Conservation (phyloP, 495 filamentous ascomycete genomes). For the Penicillium paxilli region DNA sequence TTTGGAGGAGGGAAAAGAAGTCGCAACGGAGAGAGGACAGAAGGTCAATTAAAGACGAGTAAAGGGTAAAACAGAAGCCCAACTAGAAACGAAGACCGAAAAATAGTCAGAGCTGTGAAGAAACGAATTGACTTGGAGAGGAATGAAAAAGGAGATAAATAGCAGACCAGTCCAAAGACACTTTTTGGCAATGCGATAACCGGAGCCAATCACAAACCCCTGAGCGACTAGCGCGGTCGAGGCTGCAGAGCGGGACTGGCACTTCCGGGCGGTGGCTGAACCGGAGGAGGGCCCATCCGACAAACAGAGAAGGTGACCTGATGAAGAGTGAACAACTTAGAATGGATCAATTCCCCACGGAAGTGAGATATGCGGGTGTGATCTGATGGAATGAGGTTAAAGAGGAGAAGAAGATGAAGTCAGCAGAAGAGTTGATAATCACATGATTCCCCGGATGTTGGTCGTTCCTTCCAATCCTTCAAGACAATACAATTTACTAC, state of each 20-base stretch:
- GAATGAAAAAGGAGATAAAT: background rate
- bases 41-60: constrained; percentile 9
- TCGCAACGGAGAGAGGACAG: constrained; percentile 8
- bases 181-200: constrained; percentile 10
- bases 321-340: too few species aligned
- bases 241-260: constrained; percentile 7
- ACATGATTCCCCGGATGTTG: too few species aligned
- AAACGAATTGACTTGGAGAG: constrained; percentile 8
- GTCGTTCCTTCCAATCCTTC: too few species aligned
- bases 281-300: constrained; percentile 17
- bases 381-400: background rate
- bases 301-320: constrained; percentile 14
- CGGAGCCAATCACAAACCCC: constrained; percentile 22
- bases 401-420: background rate
- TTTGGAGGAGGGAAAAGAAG: constrained; percentile 5
- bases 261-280: constrained; percentile 23
- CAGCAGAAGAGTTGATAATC: background rate
- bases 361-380: too few species aligned
- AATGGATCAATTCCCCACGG: too few species aligned
- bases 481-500: too few species aligned
- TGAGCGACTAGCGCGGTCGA: constrained; percentile 6
- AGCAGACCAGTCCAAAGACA: constrained; percentile 3
- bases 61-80: constrained; percentile 13
- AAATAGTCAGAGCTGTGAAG: background rate
- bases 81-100: constrained; percentile 18